phyloP scores from a whole-genome alignment of 148 eudicot species.

The Rhododendron ovatum region DNA sequence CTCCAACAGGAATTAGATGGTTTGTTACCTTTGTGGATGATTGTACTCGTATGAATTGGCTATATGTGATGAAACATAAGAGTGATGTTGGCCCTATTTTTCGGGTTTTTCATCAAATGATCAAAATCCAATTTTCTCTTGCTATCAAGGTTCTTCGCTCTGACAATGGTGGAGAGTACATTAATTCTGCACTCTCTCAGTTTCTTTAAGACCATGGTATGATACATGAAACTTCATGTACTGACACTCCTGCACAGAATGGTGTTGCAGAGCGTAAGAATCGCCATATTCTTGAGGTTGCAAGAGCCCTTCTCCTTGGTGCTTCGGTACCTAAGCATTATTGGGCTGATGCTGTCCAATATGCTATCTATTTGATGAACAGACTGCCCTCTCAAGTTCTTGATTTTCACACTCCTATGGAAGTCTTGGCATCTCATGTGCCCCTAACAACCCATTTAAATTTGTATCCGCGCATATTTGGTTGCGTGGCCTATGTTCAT shows the following conservation, averaged over 20 bases:
- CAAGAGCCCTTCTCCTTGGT: background rate
- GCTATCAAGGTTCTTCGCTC: background rate
- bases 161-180: background rate
- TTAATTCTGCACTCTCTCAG: background rate
- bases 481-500: background rate
- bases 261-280: background rate
- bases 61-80: background rate
- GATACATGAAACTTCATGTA: background rate
- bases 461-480: background rate
- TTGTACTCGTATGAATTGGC: background rate
- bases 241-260: background rate
- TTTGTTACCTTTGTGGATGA: background rate
- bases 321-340: background rate
- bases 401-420: background rate
- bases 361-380: background rate
- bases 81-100: too few species aligned
- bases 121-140: too few species aligned
- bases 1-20: background rate
- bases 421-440: background rate
- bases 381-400: background rate
- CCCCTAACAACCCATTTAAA: background rate
- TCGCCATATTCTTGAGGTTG: background rate
- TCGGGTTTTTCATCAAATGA: too few species aligned
- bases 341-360: background rate
- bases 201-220: background rate